Evolutionary conservation across 805 yeast species (phyloP).

Genomic region (Maudiozyma turicensis): DNA sequence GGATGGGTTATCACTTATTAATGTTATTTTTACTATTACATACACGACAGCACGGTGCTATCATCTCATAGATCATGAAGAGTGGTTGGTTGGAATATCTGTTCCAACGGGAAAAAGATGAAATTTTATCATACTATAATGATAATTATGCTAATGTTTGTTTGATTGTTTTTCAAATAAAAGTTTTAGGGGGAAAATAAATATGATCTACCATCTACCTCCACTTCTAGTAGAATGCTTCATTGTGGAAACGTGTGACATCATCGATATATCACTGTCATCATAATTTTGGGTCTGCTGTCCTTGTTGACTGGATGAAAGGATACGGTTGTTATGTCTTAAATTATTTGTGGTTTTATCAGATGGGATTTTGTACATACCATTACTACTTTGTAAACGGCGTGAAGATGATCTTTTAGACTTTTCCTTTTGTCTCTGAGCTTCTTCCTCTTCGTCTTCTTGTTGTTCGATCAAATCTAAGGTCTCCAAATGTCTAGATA

Average conservation of each 20-base stretch:
- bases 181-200: not conserved
- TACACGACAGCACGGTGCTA: no score
- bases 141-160: not conserved
- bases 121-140: not conserved
- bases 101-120: no score
- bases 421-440: not conserved
- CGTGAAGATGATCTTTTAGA: slow-evolving; percentile 1
- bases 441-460: not conserved
- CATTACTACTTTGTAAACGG: slow-evolving; percentile 7
- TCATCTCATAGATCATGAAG: no score
- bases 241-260: slow-evolving; percentile 26
- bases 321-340: slow-evolving; percentile 12
- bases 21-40: no score
- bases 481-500: slow-evolving; percentile 30
- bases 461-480: slow-evolving; percentile 22
- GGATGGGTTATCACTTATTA: not conserved
- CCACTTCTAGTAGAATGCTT: slow-evolving; percentile 29
- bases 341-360: slow-evolving; percentile 21
- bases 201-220: slow-evolving; percentile 15
- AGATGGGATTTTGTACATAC: slow-evolving; percentile 24
- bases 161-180: not conserved
- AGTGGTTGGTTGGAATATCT: no score
- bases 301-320: not conserved
- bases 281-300: slow-evolving; percentile 11
- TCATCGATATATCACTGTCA: slow-evolving; percentile 30